These are phyloP conservation scores for Aspergillus funiculosus DNA, from an alignment of 495 filamentous ascomycete genomes.

Conservation along the genomic window DNA sequence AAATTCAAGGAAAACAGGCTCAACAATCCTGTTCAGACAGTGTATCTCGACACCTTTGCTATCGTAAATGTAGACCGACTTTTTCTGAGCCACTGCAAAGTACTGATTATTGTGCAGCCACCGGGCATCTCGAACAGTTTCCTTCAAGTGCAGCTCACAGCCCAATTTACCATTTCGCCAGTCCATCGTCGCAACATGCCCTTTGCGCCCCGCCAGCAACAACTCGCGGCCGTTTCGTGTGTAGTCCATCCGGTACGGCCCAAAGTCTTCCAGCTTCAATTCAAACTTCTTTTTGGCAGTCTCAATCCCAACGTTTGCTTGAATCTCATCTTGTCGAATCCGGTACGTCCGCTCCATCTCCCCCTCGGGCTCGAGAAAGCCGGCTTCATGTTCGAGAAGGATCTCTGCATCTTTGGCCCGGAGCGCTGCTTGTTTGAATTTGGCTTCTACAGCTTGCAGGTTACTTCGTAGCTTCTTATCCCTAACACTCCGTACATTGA, in stretches of 20 bases:
- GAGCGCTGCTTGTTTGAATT: constrained; percentile 72
- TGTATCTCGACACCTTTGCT: constrained; percentile 83
- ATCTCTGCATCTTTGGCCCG: constrained; percentile 94
- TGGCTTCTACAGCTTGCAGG: constrained; percentile 67
- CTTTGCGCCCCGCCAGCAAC: constrained; percentile 81
- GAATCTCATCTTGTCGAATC: constrained; percentile 84
- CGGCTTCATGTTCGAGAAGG: constrained; percentile 77
- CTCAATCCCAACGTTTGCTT: constrained; percentile 64
- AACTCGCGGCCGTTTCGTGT: constrained; percentile 81
- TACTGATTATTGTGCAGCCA: constrained; percentile 96
- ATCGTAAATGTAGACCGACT: constrained; percentile 94
- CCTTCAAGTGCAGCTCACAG: constrained; percentile 82
- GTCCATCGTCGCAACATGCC: constrained; percentile 94
- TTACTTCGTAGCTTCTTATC: constrained; percentile 89
- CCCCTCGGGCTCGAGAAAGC: constrained; percentile 81
- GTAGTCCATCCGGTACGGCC: constrained; percentile 84
- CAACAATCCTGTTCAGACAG: constrained; percentile 79
- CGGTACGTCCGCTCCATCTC: constrained; percentile 90
- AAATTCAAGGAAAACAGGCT: constrained; percentile 93
- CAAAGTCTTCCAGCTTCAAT: constrained; percentile 71
- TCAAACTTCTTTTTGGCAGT: constrained; percentile 91
- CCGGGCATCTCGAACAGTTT: constrained; percentile 81
- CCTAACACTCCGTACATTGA: constrained; percentile 50
- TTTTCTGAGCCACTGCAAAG: constrained; percentile 98
- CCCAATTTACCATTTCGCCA: constrained; percentile 88